Evolutionary conservation across 2,329 filamentous ascomycete species (phyloP).

Genomic region (Cadophora sp.): DNA sequence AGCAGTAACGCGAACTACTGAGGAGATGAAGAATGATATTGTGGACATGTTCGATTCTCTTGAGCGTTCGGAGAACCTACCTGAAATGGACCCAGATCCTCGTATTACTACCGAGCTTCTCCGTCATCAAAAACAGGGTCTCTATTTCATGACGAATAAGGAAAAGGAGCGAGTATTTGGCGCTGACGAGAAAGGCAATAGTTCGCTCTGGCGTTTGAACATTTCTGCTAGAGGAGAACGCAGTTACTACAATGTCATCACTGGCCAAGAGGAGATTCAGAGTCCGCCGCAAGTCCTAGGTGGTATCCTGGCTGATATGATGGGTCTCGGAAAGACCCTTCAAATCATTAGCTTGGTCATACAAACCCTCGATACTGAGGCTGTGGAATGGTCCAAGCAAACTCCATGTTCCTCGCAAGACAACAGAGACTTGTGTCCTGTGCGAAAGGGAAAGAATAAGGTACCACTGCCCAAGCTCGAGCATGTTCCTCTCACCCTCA

Average conservation of each 20-base stretch:
- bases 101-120: slow-evolving; percentile 73
- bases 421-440: slow-evolving; percentile 42
- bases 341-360: slow-evolving; percentile 83
- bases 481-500: slow-evolving; percentile 57
- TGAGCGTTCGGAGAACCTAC: slow-evolving; percentile 75
- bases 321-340: slow-evolving; percentile 87
- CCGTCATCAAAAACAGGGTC: slow-evolving; percentile 86
- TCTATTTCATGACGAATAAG: slow-evolving; percentile 83
- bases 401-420: slow-evolving; percentile 49
- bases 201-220: slow-evolving; percentile 79
- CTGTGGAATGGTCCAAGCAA: slow-evolving; percentile 64
- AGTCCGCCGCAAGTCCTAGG: slow-evolving; percentile 72
- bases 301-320: slow-evolving; percentile 83
- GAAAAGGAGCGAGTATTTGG: slow-evolving; percentile 71
- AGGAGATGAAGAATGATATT: slow-evolving; percentile 87
- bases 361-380: slow-evolving; percentile 63
- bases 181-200: slow-evolving; percentile 64
- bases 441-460: slow-evolving; percentile 38
- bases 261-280: slow-evolving; percentile 65
- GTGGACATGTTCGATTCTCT: slow-evolving; percentile 88
- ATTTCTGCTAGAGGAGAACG: slow-evolving; percentile 61
- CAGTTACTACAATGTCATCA: slow-evolving; percentile 85
- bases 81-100: slow-evolving; percentile 70
- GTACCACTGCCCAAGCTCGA: slow-evolving; percentile 41
- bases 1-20: slow-evolving; percentile 66